These are phyloP conservation scores for Phytopythium oedochilum DNA, from an alignment of 352 stramenopile genomes.

Conservation along the genomic window DNA sequence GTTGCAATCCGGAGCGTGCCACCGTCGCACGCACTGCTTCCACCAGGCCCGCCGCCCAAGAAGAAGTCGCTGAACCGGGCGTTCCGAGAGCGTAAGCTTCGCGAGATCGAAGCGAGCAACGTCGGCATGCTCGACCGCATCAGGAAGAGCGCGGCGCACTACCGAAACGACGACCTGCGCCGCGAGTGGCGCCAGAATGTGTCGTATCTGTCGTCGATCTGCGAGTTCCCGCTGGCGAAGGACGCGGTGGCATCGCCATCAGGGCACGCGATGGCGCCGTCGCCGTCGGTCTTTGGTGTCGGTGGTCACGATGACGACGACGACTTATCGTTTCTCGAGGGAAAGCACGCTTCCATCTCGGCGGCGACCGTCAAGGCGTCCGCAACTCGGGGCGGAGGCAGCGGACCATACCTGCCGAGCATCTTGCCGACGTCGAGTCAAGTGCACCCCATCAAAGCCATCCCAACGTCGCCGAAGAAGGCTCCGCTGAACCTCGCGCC, in stretches of 20 bases:
- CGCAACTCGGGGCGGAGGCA: not conserved
- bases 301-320: not conserved
- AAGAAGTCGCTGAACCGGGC: conserved; percentile 40
- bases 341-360: conserved; percentile 2
- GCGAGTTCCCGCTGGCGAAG: conserved; percentile 40
- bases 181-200: conserved; percentile 69
- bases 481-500: conserved; percentile 51
- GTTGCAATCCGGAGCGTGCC: conserved; percentile 16
- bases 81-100: conserved; percentile 45
- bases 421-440: conserved; percentile 14
- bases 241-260: conserved; percentile 14
- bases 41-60: not conserved
- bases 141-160: conserved; percentile 55
- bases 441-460: conserved; percentile 49
- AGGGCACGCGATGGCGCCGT: not conserved
- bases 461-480: conserved; percentile 50
- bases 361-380: conserved; percentile 3
- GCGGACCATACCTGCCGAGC: conserved; percentile 12
- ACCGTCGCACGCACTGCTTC: conserved; percentile 6
- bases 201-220: conserved; percentile 68
- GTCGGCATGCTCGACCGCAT: conserved; percentile 49
- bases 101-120: conserved; percentile 66
- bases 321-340: conserved; percentile 9
- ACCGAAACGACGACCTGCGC: conserved; percentile 47
- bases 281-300: not conserved